Evolutionary conservation across 140 eudicot genomes (phyloP), one percentile per base, ranked within the genome.

Genomic region (Flaveria floridana): DNA sequence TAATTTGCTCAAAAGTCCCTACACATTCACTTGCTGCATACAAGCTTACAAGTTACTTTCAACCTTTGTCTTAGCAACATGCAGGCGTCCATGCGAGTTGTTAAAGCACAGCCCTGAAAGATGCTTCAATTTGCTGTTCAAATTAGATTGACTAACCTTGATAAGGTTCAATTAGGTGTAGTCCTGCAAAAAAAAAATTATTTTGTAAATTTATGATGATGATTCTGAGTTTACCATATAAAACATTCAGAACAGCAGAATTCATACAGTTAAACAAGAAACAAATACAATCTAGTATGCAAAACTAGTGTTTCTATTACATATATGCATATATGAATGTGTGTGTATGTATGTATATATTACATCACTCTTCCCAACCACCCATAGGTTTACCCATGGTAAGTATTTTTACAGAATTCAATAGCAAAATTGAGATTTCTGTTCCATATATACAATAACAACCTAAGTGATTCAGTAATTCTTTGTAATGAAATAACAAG

Each of bases 131-230:
- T 58, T 46, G 73, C 20, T 20, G 30, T 47, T 13, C 25, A 11
- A 37, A 58, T 19, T 42, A 73, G 68, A 56, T 73, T 59, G 69
- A 19, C 53, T 42, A 44, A 72, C 68, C 52, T 39, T 39, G 53
- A 19, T 11, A 28, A 28, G 19, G 41, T 44, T 47, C 76, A 53
- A 39, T 1, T 58, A 58, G 67, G 58, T 16, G 70, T 16, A 58
- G 7, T 42, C 77, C 77, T 73, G 77, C 39, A 57, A 39, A 57
- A 73, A 37, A 3, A 13, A 41, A 37, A 2, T 53, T 37, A 30
- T 30, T 19, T 37, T 44, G 23, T 73, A 51, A 73, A 34, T 18
- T 30, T 39, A 14, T 30, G 20, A 68, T 21, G 41, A 71, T 11
- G 20, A 25, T 47, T 42, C 12, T 42, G 16, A 41, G 56, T 26